phyloP scores from a whole-genome alignment of 495 filamentous ascomycete species.

The Hyaloscypha finlandica region DNA sequence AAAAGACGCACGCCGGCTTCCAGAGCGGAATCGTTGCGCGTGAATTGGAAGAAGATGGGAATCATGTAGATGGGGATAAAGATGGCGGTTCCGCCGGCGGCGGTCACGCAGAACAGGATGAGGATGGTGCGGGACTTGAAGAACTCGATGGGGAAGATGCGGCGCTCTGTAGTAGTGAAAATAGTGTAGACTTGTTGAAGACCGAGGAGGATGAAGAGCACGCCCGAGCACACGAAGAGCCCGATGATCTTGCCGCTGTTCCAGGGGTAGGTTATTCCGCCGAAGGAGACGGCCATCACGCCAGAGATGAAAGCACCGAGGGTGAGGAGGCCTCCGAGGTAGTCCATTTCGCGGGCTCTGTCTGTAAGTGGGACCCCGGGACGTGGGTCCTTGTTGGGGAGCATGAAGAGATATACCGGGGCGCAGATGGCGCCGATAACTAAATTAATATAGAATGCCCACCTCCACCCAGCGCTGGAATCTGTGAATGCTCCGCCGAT shows the following conservation, averaged over 20 bases:
- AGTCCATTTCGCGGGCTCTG: slow-evolving; percentile 46
- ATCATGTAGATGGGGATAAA: slow-evolving; percentile 49
- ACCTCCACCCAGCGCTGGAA: slow-evolving; percentile 55
- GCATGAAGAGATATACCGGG: slow-evolving; percentile 57
- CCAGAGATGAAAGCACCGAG: slow-evolving; percentile 44
- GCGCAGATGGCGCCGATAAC: slow-evolving; percentile 52
- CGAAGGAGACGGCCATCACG: slow-evolving; percentile 57
- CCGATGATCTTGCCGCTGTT: slow-evolving; percentile 52
- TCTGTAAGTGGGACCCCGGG: slow-evolving; percentile 38
- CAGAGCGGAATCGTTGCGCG: slow-evolving; percentile 48
- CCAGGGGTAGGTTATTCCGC: slow-evolving; percentile 57
- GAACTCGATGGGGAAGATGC: slow-evolving; percentile 58
- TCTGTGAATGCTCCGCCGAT: slow-evolving; percentile 65
- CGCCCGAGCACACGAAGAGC: slow-evolving; percentile 51
- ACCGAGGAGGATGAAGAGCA: slow-evolving; percentile 50
- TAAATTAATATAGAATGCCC: slow-evolving; percentile 77
- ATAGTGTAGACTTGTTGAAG: slow-evolving; percentile 54
- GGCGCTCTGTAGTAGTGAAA: slow-evolving; percentile 46
- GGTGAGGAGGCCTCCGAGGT: slow-evolving; percentile 46
- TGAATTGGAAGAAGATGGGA: slow-evolving; percentile 64
- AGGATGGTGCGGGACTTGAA: slow-evolving; percentile 44
- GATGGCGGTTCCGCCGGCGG: slow-evolving; percentile 37
- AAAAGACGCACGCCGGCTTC: slow-evolving; percentile 56
- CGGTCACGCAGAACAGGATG: slow-evolving; percentile 45
- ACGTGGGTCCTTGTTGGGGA: slow-evolving; percentile 52